A percentile compares a stretch with the other conserved stretches of the same genome.
Evolutionary conservation across 495 filamentous ascomycete species (phyloP).

Genomic region (Aspergillus conjunctus): DNA sequence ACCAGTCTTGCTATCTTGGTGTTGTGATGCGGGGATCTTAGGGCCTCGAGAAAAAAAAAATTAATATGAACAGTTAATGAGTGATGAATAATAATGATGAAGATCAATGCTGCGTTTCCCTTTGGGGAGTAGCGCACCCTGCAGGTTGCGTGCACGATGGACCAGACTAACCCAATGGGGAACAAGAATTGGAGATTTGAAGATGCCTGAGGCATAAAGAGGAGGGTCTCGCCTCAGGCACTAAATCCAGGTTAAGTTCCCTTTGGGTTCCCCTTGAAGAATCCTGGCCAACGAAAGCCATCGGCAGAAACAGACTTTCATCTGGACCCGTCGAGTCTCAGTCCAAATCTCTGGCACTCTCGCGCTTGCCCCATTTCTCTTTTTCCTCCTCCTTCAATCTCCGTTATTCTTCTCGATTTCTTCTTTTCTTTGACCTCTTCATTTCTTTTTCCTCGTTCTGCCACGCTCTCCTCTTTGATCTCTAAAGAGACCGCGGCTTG

Average conservation of each 20-base stretch:
- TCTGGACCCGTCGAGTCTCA: slow-evolving; percentile 14
- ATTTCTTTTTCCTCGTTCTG: slow-evolving; percentile 3
- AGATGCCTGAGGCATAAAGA: slow-evolving; percentile 17
- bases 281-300: slow-evolving; percentile 26
- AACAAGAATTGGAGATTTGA: background rate
- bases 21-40: background rate
- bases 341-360: background rate
- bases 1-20: background rate
- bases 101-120: background rate
- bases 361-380: slow-evolving; percentile 11
- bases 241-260: slow-evolving; percentile 16
- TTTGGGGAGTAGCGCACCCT: background rate
- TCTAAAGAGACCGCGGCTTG: background rate
- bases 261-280: slow-evolving; percentile 27
- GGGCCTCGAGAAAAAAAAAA: background rate
- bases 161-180: slow-evolving; percentile 1
- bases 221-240: slow-evolving; percentile 24
- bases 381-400: slow-evolving; percentile 9
- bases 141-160: too few species aligned
- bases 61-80: background rate
- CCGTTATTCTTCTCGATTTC: slow-evolving; percentile 1
- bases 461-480: slow-evolving; percentile 7
- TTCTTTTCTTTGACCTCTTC: slow-evolving; percentile 6
- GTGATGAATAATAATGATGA: slow-evolving; percentile 1
- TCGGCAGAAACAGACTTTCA: slow-evolving; percentile 15